A percentile compares a stretch with the other conserved stretches of the same genome.
Evolutionary conservation across 2,329 filamentous ascomycete species (phyloP).

Genomic region (Raffaelea ambrosiae): DNA sequence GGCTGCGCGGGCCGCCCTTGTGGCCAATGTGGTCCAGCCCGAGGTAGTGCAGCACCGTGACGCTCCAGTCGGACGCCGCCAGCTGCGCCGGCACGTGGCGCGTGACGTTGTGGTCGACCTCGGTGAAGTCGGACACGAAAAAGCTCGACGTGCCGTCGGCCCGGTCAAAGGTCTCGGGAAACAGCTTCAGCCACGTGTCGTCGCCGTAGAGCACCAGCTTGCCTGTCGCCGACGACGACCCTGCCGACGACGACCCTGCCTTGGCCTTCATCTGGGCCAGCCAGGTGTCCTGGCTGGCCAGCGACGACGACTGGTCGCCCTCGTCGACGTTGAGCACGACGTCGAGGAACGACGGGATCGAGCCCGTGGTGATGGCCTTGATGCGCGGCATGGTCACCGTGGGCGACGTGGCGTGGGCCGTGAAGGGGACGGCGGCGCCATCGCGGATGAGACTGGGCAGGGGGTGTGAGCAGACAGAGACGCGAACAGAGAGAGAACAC

Average conservation of each 20-base stretch:
- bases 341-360: slow-evolving; percentile 95
- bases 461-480: not conserved
- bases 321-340: slow-evolving; percentile 96
- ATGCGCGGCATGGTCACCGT: slow-evolving; percentile 98
- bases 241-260: too few species aligned
- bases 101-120: slow-evolving; percentile 97
- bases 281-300: slow-evolving; percentile 90
- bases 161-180: slow-evolving; percentile 79
- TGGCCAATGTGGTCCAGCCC: slow-evolving; percentile 97
- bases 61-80: slow-evolving; percentile 73
- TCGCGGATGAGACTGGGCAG: slow-evolving; percentile 70
- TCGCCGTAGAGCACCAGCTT: slow-evolving; percentile 93
- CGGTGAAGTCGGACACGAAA: slow-evolving; percentile 96
- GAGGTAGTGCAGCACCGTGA: slow-evolving; percentile 90
- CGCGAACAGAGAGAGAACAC: not conserved
- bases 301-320: slow-evolving; percentile 79
- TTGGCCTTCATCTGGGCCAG: slow-evolving; percentile 81
- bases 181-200: slow-evolving; percentile 96
- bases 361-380: slow-evolving; percentile 95
- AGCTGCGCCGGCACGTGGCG: slow-evolving; percentile 77
- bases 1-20: slow-evolving; percentile 77
- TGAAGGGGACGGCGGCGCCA: slow-evolving; percentile 84
- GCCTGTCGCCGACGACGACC: slow-evolving; percentile 35
- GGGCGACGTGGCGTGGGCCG: slow-evolving; percentile 88
- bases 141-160: slow-evolving; percentile 94